Percentiles rank a stretch among this genome's conserved stretches.
These are phyloP conservation scores for Arthrobotrys sinensis DNA, from an alignment of 2,329 filamentous ascomycete genomes.

Conservation along the genomic window DNA sequence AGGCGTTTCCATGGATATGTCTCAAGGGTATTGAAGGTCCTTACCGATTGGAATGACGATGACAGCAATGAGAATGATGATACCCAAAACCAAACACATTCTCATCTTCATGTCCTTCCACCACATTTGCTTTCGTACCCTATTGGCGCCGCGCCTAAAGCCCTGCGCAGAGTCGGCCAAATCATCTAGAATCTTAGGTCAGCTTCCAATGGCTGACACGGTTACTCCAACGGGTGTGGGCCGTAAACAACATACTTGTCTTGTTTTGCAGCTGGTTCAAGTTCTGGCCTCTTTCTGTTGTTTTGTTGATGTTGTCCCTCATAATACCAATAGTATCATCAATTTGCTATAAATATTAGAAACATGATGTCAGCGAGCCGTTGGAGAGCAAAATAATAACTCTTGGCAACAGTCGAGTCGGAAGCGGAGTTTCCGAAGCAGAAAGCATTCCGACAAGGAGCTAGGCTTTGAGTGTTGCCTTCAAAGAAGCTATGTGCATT, in stretches of 20 bases:
- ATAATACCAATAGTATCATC: constrained; percentile 95
- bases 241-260: constrained; percentile 70
- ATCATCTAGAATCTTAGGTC: constrained; percentile 74
- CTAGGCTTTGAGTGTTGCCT: neutral
- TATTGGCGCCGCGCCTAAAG: constrained; percentile 95
- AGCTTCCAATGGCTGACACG: constrained; percentile 19
- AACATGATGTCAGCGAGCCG: constrained; percentile 37
- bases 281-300: constrained; percentile 90
- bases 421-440: neutral
- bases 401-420: neutral
- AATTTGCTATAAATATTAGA: constrained; percentile 81
- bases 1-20: constrained; percentile 62
- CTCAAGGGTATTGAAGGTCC: constrained; percentile 16
- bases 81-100: constrained; percentile 91
- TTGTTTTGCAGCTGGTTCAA: constrained; percentile 92
- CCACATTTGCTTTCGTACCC: constrained; percentile 98
- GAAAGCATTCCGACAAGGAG: neutral
- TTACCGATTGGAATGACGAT: constrained; percentile 94
- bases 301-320: constrained; percentile 97
- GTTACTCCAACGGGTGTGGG: neutral
- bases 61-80: constrained; percentile 90
- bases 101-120: constrained; percentile 99
- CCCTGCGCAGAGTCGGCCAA: constrained; percentile 92
- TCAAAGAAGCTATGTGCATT: neutral
- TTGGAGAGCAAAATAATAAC: constrained; percentile 3